Percentiles rank a stretch among this genome's conserved stretches.
phyloP scores from a whole-genome alignment of 306 rosid genomes.

The Sicyos baderoa region DNA sequence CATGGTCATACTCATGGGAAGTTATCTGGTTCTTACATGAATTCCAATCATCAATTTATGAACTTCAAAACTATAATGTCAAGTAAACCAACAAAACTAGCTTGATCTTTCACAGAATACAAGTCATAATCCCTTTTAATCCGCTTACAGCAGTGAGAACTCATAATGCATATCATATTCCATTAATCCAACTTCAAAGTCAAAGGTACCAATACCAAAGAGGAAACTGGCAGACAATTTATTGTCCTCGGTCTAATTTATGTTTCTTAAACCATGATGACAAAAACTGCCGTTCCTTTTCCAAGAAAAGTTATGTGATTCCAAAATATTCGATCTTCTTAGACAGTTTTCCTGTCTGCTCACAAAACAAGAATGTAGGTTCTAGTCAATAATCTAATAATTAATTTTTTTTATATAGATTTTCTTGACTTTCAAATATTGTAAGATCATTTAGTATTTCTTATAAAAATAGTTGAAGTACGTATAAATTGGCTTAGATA shows the following conservation, averaged over 20 bases:
- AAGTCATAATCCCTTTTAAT: background rate
- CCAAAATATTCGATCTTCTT: too few species aligned
- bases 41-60: background rate
- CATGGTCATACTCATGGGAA: background rate
- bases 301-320: background rate
- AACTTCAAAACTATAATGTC: background rate
- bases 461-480: too few species aligned
- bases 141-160: background rate
- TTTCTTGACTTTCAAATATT: too few species aligned
- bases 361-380: too few species aligned
- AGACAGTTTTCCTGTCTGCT: too few species aligned
- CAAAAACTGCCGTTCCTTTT: background rate
- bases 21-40: background rate
- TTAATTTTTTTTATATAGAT: too few species aligned
- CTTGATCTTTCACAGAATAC: background rate
- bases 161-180: background rate
- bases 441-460: too few species aligned
- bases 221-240: background rate
- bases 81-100: background rate
- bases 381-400: too few species aligned
- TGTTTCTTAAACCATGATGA: background rate
- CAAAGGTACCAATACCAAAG: background rate
- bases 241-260: too few species aligned
- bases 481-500: too few species aligned
- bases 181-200: conserved; percentile 9